These are phyloP conservation scores for Corymbia calophylla DNA, from an alignment of 441 rosid genomes.

Conservation along the genomic window DNA sequence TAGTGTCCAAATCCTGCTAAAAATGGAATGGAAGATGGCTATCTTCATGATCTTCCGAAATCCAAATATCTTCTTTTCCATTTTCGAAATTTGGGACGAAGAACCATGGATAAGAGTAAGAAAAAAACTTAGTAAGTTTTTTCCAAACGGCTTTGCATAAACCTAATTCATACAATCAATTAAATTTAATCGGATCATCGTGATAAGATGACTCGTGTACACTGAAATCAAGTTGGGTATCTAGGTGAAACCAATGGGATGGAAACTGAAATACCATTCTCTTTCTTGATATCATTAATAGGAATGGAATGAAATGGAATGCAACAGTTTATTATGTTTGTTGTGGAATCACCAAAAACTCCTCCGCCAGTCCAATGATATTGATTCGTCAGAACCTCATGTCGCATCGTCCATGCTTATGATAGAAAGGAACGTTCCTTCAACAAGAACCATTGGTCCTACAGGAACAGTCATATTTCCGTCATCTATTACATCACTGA, in stretches of 20 bases:
- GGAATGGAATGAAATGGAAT: not conserved
- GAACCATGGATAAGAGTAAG: not conserved
- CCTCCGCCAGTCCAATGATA: not conserved
- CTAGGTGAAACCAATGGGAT: too few relatives aligned
- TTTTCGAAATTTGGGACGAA: too few relatives aligned
- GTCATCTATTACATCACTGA: not conserved
- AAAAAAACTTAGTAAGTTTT: too few relatives aligned
- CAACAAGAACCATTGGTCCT: not conserved
- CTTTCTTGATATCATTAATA: too few relatives aligned
- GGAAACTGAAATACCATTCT: too few relatives aligned
- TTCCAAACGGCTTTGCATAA: too few relatives aligned
- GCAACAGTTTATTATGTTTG: not conserved
- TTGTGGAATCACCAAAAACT: not conserved
- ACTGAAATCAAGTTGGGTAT: not conserved
- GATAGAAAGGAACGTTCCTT: not conserved
- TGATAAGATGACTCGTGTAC: not conserved
- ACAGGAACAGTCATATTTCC: not conserved
- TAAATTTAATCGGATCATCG: too few relatives aligned
- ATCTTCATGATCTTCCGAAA: not conserved
- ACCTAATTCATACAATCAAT: not conserved
- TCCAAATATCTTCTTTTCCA: too few relatives aligned
- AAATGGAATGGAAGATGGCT: not conserved
- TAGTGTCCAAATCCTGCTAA: not conserved
- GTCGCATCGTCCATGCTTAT: not conserved
- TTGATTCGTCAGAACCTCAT: not conserved